Evolutionary conservation across 352 stramenopile species (phyloP), one percentile per base, ranked within the genome.

Genomic region (Pythium pyrilobum): DNA sequence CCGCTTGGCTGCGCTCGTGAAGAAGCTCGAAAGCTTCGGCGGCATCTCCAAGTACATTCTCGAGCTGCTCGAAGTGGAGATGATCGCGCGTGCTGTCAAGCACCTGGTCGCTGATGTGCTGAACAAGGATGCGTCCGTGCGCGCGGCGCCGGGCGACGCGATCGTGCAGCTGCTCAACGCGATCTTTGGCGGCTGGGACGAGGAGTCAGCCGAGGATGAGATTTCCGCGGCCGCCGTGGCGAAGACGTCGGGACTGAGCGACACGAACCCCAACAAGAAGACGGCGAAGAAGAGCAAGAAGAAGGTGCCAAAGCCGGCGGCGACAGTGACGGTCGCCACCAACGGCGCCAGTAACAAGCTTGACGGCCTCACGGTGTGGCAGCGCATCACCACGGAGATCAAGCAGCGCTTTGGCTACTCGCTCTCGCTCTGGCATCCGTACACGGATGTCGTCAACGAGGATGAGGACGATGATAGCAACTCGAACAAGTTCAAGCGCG

Each of bases 41-140:
- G 77, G 71, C 21, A 86, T 98, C 67, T 95, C 94, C 23, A 85
- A 96, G 66, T 97, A 91, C 62, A 91, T 97, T 62, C 67, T 98
- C 16, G 94, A 98, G 65, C 62, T 98, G 7, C 69, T 98, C 4
- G 96, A 99, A 59, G 90, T 95, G 13, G 96, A 99, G 69, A 99
- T 99, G 83, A 87, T 98, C 37, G 83, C 95, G 20, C 90, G 96
- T 58, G 88, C 77, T 25, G 58, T 83, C 27, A 98, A 98, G 72
- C 84, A 95, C 64, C 62, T 92, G 29, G 55, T 95, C 21, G 75
- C 78, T 23, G 73, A 87, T 48, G 60, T 92, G 4, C 62, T 92
- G 25, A 85, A 85, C 63, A 71, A 69, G 4, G 71, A 93, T 44
- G 66, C 72, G 15, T 68, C 61, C 3, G 65, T 88, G 31, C 75